phyloP scores from a whole-genome alignment of 176 grass and related monocot species.

The Pontederia crassipes region DNA sequence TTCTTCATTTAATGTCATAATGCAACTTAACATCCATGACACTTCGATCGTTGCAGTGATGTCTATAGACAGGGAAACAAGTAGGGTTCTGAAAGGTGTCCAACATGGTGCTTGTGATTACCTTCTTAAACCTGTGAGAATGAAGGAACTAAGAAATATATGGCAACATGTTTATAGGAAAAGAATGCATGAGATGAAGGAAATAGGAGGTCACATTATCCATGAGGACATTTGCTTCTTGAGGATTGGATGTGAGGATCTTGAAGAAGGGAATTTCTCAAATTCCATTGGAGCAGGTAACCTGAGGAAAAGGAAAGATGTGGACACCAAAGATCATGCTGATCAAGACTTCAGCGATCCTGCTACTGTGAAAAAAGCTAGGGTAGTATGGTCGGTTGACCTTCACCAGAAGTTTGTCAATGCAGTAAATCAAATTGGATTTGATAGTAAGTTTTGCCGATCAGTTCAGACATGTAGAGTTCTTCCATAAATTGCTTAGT shows the following conservation, averaged over 20 bases:
- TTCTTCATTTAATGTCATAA: neutral
- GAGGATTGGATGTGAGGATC: conserved; percentile 54
- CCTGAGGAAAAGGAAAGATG: conserved; percentile 69
- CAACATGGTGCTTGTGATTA: conserved; percentile 98
- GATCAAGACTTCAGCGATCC: conserved; percentile 78
- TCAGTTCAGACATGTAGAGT: conserved; percentile 6
- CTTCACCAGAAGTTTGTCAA: conserved; percentile 96
- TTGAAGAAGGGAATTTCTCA: conserved; percentile 50
- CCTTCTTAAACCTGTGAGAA: conserved; percentile 95
- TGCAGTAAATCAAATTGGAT: conserved; percentile 99
- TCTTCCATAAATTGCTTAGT: neutral
- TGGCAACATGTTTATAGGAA: conserved; percentile 98
- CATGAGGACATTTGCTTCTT: conserved; percentile 66
- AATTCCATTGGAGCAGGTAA: conserved; percentile 35
- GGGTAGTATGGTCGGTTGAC: conserved; percentile 98
- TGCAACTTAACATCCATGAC: neutral
- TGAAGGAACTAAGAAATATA: conserved; percentile 99
- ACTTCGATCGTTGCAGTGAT: conserved; percentile 74
- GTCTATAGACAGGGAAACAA: conserved; percentile 97
- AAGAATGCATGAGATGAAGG: conserved; percentile 95
- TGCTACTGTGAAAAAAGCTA: conserved; percentile 63
- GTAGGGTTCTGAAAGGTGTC: conserved; percentile 99
- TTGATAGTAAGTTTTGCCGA: conserved; percentile 64
- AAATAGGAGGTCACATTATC: conserved; percentile 64
- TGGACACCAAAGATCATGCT: conserved; percentile 38